Base-by-base conservation (phyloP, 768 basidiomycete species). In the Amanita inopinata region DNA sequence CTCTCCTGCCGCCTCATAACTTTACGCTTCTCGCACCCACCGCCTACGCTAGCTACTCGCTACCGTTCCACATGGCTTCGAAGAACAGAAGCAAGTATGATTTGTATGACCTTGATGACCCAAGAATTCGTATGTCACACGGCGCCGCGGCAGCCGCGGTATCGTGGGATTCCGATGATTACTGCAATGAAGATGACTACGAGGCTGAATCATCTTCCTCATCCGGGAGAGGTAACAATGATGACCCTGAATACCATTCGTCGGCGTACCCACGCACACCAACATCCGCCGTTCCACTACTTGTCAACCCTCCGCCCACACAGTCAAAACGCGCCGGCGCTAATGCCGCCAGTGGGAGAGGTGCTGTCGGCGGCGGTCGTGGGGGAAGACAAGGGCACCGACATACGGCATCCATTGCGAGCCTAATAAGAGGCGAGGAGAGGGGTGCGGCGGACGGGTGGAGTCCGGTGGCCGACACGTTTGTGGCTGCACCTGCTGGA, bases 361-460 rank as follows among this genome's bases (percentile, higher is more conserved):
- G 45, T 30, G 51, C 42, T 32, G 43, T 53, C 45, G 42, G 51
- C 53, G 56, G 46, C 46, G 57, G 49, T 33, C 57, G 45, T 1
- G 56, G 43, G 40, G 69, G 68, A 49, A n/a, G n/a, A n/a, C n/a
- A n/a, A n/a, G 71, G 66, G 22, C 87, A 89, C 58, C 64, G 74
- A 25, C 87, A 89, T 55, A 89, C 86, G 1, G 87, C 87, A 15
- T 86, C 82, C 49, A 90, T 90, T 49, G 84, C 80, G 9, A 87
- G 83, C 55, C 60, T 89, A 46, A 86, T 89, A 42, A 69, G 84
- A 6, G 74, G 80, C 3, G 83, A 86, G 28, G 83, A 89, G 52
- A 61, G 83, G 37, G 63, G 68, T 20, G 76, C 75, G n/a, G 83
- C 80, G 53, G 87, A 86, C 50, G 84, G 82, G 1, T 88, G 85